Percentiles rank a stretch among this genome's conserved stretches.
Conservation (phyloP, 2,329 filamentous ascomycete species). For the Xylaria sp. region DNA sequence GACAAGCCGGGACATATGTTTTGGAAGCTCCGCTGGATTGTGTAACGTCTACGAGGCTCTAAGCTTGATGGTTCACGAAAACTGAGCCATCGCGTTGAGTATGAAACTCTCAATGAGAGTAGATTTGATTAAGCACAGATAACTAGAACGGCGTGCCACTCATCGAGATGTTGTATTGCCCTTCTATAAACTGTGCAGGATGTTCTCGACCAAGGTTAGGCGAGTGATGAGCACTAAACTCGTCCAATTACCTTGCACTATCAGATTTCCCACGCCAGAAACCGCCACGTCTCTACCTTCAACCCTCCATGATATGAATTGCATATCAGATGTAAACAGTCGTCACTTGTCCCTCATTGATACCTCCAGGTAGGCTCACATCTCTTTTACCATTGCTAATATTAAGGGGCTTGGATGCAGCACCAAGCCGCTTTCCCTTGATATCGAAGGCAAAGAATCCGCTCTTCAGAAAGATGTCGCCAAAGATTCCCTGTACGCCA, state of each 20-base stretch:
- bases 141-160: neutral
- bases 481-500: slow-evolving; percentile 74
- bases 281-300: neutral
- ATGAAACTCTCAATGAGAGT: neutral
- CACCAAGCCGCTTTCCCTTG: slow-evolving; percentile 57
- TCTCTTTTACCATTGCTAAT: slow-evolving; percentile 39
- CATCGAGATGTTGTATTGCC: neutral
- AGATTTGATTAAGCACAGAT: neutral
- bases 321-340: slow-evolving; percentile 29
- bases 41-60: neutral
- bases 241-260: slow-evolving; percentile 8
- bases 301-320: neutral
- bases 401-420: slow-evolving; percentile 55
- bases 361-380: slow-evolving; percentile 5
- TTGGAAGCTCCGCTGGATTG: neutral
- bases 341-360: slow-evolving; percentile 7
- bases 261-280: neutral
- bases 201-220: slow-evolving; percentile 3
- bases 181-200: neutral
- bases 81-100: neutral
- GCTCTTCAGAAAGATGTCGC: slow-evolving; percentile 82
- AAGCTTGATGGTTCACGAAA: neutral
- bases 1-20: slow-evolving; percentile 1
- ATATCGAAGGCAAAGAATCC: slow-evolving; percentile 79
- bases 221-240: slow-evolving; percentile 3